Base-by-base conservation (phyloP, 805 yeast genomes). In the Sugiyamaella valdiviana region DNA sequence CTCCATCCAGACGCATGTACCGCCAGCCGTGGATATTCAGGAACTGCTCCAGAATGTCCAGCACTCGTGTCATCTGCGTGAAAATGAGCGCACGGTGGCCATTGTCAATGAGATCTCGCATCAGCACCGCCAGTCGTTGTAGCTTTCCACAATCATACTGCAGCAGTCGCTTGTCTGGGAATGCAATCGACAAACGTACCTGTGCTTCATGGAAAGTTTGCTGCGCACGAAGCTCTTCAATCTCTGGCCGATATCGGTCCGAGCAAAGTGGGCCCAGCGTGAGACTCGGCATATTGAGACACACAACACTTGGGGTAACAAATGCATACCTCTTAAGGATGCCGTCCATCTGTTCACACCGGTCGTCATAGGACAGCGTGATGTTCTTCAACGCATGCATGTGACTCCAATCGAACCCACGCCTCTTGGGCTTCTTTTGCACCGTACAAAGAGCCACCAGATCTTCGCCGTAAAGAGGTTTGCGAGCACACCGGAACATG, bases 141-240 rank as follows among this genome's bases (percentile, higher is more conserved):
- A 93, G 72, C 65, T 93, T 93, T 51, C 99, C 99, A 72, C 99
- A 93, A 65, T 93, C 99, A 63, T 85, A 93, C 63, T 93, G 95
- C 48, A 93, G 67, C 51, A 93, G 70, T 12, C 93, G 82, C 63
- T 90, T 93, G 63, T 93, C 99, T 0, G 99, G 99, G 64, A 93
- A 95, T 15, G 95, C 96, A 58, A 93, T 87, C 0, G 96, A 83
- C 42, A 88, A 69, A 57, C 88, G 85, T 14, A 88, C 84, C 64
- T 91, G 97, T 1, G 91, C 68, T 51, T 82, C 80, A 62, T 88
- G 96, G 68, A 88, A 82, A 12, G 80, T 85, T n/a, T 43, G 40
- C 15, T 53, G 48, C 9, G 36, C 5, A 12, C 44, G 44, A 5
- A 24, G 20, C 38, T 48, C 48, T 36, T 39, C 44, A 6, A 51